A percentile compares a stretch with the other conserved stretches of the same genome.
These are phyloP conservation scores for Clonostachys solani DNA, from an alignment of 2,329 filamentous ascomycete species.

Conservation along the genomic window DNA sequence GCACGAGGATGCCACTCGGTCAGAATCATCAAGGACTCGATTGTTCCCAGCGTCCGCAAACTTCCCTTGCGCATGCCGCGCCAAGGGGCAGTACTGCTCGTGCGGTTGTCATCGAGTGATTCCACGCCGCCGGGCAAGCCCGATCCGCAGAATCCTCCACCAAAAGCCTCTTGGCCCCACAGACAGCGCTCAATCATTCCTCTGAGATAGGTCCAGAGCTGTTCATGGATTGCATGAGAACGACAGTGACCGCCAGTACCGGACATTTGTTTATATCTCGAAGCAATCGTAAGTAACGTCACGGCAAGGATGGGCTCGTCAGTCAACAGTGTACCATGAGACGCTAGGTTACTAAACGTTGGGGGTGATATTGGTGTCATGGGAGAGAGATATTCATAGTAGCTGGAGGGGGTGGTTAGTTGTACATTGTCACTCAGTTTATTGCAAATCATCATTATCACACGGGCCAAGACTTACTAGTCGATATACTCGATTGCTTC, in stretches of 20 bases:
- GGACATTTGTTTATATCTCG: conserved; percentile 75
- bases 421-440: background rate
- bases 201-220: conserved; percentile 89
- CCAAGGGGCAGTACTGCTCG: conserved; percentile 66
- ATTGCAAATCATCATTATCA: background rate
- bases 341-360: conserved; percentile 78
- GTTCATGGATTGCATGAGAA: conserved; percentile 88
- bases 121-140: conserved; percentile 34
- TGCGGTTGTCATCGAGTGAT: conserved; percentile 50
- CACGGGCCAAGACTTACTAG: conserved; percentile 55
- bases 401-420: conserved; percentile 42
- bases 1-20: conserved; percentile 97
- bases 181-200: conserved; percentile 94
- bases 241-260: conserved; percentile 79
- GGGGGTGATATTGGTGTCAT: conserved; percentile 91
- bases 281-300: conserved; percentile 86
- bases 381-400: conserved; percentile 87
- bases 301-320: conserved; percentile 93
- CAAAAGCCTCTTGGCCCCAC: conserved; percentile 95
- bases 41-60: conserved; percentile 83
- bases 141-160: conserved; percentile 77
- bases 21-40: conserved; percentile 88
- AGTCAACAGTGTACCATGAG: conserved; percentile 74
- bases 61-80: conserved; percentile 71
- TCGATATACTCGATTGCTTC: conserved; percentile 93